Conservation (phyloP, 2,329 filamentous ascomycete species). For the Onygenales sp. region DNA sequence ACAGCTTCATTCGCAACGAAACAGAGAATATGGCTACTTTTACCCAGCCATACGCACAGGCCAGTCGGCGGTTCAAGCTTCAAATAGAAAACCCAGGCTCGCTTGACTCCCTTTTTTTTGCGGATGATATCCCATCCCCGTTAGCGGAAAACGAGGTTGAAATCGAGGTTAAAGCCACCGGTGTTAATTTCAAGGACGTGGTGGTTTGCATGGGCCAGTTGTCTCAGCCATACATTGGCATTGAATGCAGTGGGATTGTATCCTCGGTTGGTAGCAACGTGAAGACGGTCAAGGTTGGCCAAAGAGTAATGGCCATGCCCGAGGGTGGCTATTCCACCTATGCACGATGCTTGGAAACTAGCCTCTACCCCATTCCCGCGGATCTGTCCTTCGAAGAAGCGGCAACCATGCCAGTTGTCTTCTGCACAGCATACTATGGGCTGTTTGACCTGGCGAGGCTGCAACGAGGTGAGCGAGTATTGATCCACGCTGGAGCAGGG, state of each 20-base stretch:
- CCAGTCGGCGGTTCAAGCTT: background rate
- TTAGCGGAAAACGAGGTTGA: constrained; percentile 13
- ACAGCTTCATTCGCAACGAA: too few relatives aligned
- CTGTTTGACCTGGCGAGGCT: constrained; percentile 7
- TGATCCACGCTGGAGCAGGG: constrained; percentile 16
- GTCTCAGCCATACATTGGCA: constrained; percentile 9
- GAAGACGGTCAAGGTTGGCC: constrained; percentile 22
- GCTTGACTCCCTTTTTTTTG: background rate
- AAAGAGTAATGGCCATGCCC: background rate
- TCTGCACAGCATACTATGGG: constrained; percentile 6
- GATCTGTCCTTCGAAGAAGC: constrained; percentile 14
- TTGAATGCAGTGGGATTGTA: background rate
- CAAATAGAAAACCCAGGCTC: background rate
- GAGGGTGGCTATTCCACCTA: constrained; percentile 18
- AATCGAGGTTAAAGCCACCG: constrained; percentile 13
- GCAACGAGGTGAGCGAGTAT: constrained; percentile 8
- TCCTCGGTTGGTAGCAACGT: background rate
- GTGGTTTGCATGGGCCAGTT: constrained; percentile 30
- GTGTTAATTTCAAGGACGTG: constrained; percentile 30
- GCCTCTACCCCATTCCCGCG: background rate
- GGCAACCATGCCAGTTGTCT: constrained; percentile 13
- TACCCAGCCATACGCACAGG: too few relatives aligned
- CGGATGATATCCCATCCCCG: background rate
- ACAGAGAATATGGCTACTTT: too few relatives aligned
- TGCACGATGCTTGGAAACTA: background rate